Evolutionary conservation across 345 rosid genomes (phyloP).

Genomic region (Aethionema arabicum): DNA sequence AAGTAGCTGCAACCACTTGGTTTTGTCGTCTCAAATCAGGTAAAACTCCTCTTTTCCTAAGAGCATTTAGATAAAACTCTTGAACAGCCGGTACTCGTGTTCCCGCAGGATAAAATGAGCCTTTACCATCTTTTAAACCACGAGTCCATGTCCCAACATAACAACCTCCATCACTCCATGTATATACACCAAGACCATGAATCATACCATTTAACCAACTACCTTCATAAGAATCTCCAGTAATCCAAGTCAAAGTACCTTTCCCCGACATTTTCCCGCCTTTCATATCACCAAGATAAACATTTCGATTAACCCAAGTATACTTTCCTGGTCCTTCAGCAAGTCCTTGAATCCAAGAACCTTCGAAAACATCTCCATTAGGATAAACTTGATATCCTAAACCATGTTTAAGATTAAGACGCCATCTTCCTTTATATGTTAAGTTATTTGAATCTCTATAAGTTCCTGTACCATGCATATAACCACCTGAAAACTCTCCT

Average conservation of each 20-base stretch:
- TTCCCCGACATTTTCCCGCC: conserved; percentile 96
- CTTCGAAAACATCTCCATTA: conserved; percentile 80
- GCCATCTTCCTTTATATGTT: conserved; percentile 87
- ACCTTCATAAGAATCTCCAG: conserved; percentile 88
- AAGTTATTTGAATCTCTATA: conserved; percentile 48
- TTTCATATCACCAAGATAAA: conserved; percentile 82
- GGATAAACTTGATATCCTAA: conserved; percentile 80
- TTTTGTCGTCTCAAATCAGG: conserved; percentile 77
- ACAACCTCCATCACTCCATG: conserved; percentile 86
- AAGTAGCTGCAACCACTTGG: conserved; percentile 51
- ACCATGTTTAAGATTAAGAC: conserved; percentile 87
- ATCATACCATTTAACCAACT: conserved; percentile 90
- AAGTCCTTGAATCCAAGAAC: conserved; percentile 86
- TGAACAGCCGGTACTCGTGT: conserved; percentile 67
- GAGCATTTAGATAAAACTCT: conserved; percentile 73
- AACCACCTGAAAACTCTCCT: conserved; percentile 91
- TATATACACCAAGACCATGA: conserved; percentile 94
- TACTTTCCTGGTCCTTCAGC: conserved; percentile 95
- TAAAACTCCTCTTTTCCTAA: conserved; percentile 80
- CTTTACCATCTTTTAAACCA: conserved; percentile 95
- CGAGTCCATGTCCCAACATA: conserved; percentile 94
- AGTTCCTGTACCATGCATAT: conserved; percentile 80
- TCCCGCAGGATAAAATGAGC: conserved; percentile 86
- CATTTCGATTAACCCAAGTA: conserved; percentile 82
- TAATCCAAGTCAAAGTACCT: conserved; percentile 83